Evolutionary conservation across 148 eudicot species (phyloP), one percentile per base, ranked within the genome.

Genomic region (Persicaria maculosa): DNA sequence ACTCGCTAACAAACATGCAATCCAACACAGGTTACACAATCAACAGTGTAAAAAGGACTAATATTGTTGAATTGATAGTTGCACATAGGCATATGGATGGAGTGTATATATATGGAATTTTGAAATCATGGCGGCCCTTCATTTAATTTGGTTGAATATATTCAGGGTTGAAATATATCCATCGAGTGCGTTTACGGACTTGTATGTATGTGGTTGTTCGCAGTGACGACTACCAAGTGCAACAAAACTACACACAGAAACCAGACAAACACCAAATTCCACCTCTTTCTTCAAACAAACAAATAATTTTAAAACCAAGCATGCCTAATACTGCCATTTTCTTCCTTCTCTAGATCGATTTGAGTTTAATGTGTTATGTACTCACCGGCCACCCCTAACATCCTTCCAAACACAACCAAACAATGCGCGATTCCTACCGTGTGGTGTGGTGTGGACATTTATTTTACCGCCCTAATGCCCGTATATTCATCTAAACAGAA

Each of bases 271-370:
- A 25, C 6, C 14, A 65, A 65, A 15, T 43, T 65, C 70, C 70
- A 65, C 70, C 15, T 16, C 46, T 43, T 36, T 43, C 70, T 31
- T 45, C 69, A 12, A 31, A 44, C 69, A 64, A 64, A 65, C 70
- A 65, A 10, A 43, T 65, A 65, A 36, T 36, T 43, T 36, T 25
- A 62, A 40, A 2, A 40, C 40, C 70, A 36, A 5, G 46, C 46
- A 65, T 40, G 70, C 70, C 70, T 65, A 65, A 65, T 65, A 36
- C 40, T 40, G 46, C 46, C 70, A 65, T 65, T 65, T 65, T 65
- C 70, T 5, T 31, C 40, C 40, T 43, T 19, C 15, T 31, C 44
- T 12, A 5, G 19, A 40, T 43, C 25, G 25, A 22, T 22, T 22
- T 65, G 70, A 31, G 40, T 31, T 65, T 6, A 45, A 65, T 65